Base-by-base conservation (phyloP, 148 eudicot genomes). In the Gaultheria prostrata region DNA sequence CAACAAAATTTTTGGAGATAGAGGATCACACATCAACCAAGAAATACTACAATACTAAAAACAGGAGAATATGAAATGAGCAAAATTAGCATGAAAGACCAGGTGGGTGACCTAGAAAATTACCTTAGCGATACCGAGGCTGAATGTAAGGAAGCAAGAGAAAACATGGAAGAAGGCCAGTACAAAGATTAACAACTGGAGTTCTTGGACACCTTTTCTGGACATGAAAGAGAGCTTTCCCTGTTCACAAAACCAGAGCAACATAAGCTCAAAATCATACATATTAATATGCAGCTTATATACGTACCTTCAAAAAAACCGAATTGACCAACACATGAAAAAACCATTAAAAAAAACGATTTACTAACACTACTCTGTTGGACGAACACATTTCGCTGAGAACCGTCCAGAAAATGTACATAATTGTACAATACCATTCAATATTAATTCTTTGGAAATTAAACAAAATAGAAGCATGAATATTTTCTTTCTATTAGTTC, bases 151-250 rank as follows among this genome's bases (percentile, higher is more conserved):
- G 59, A 81, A 81, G 45, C 32, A 48, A 30, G 83, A 81, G 43
- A 67, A 69, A 28, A 81, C 83, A 81, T 81, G 83, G 76, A 65
- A 67, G 76, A 81, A 67, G 45, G 83, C 83, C 61, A 81, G 28
- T 17, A 11, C 57, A 28, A 81, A 67, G 45, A 89, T 87, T 49
- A 89, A 63, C 78, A 87, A 20, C 85, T 89, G 91, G 18, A 89
- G 89, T 69, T 89, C 82, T 84, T 87, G 86, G 28, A 87, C 88
- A 73, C 89, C 91, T 24, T 28, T 69, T 82, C 89, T 87, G 4
- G 91, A 86, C 81, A 89, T 53, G 73, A 89, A 79, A 48, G 91
- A 89, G 26, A 83, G 80, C 84, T 87, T 89, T 43, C 85, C 91
- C 91, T 89, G 89, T 51, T 12, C 48, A 69, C 77, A 69, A 67